These are phyloP conservation scores for Rhazya stricta DNA, from an alignment of 257 asterid species.

Conservation along the genomic window DNA sequence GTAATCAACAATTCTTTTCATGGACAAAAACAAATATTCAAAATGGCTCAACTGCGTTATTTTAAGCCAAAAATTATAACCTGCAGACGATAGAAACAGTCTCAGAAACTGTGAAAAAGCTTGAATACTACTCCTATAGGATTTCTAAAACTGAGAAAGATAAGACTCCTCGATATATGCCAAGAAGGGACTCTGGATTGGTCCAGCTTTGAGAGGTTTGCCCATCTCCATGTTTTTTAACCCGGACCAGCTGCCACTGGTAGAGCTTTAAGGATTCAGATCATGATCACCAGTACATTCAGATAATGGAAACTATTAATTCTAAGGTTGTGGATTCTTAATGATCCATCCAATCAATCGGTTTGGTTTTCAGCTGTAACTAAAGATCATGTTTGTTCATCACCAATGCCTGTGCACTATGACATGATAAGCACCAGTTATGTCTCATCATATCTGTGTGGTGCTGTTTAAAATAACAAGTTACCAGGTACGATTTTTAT, in stretches of 20 bases:
- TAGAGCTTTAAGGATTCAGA: not conserved
- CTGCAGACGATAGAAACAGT: too few species aligned
- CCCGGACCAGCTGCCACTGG: not conserved
- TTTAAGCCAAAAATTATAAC: not conserved
- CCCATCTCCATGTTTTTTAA: not conserved
- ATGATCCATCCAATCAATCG: not conserved
- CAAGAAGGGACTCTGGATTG: not conserved
- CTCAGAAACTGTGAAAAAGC: not conserved
- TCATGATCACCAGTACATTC: not conserved
- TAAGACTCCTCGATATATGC: not conserved
- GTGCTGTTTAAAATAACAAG: not conserved
- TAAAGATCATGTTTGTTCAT: too few species aligned
- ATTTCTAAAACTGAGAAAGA: not conserved
- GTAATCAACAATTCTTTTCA: not conserved
- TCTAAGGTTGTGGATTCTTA: not conserved
- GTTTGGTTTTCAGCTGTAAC: not conserved
- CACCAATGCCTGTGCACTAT: not conserved
- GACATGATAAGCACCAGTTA: not conserved
- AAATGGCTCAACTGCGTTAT: too few species aligned
- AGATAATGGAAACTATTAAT: not conserved
- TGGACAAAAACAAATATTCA: not conserved
- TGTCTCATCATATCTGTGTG: not conserved
- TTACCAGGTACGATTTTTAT: not conserved
- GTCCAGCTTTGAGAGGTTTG: conserved; percentile 4
- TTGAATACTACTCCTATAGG: not conserved